Base-by-base conservation (phyloP, 1,284 basidiomycete genomes). In the Leccinum huronense region DNA sequence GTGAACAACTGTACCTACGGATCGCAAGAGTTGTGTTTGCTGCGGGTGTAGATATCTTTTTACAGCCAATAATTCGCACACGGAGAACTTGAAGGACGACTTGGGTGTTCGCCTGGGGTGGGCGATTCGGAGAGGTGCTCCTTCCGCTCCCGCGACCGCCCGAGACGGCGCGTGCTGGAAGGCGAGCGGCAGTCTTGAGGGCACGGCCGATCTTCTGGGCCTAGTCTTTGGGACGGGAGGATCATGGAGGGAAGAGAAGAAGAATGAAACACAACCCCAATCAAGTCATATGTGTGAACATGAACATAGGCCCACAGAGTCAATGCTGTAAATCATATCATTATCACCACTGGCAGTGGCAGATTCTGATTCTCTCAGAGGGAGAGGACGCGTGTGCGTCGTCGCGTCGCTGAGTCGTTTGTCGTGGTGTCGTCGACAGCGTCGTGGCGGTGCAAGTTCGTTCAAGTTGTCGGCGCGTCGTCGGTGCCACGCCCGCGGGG, bases 21-120 rank as follows among this genome's bases (percentile, higher is more conserved):
- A 74, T 93, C 91, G 71, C 88, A 90, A 55, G 78, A 82, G 13
- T 86, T 86, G 70, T 84, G 85, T 61, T 83, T 83, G 72, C 90
- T 86, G 68, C 88, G 89, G 9, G 86, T 78, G 14, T 83, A 74
- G 38, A 93, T 79, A 63, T 84, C 81, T 27, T 77, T 82, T 77
- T 82, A 72, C 90, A 90, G 6, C 84, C 81, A 4, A 90, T 64
- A 34, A 93, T 80, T 72, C 90, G 89, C 1, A 93, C 79, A 36
- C 86, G 81, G 42, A 92, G 81, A 34, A 86, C 23, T 23, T 23
- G 23, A 23, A 23, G 69, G 53, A 88, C 87, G 64, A 89, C 71
- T 2, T 2, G 91, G 89, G 0, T 76, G 75, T 72, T 93, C 91
- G 31, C 87, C 87, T 0, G 82, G 80, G 3, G 77, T 69, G 0